Percentiles rank a stretch among this genome's conserved stretches.
These are phyloP conservation scores for Gloeostereum incarnatum DNA, from an alignment of 768 basidiomycete genomes.

Conservation along the genomic window DNA sequence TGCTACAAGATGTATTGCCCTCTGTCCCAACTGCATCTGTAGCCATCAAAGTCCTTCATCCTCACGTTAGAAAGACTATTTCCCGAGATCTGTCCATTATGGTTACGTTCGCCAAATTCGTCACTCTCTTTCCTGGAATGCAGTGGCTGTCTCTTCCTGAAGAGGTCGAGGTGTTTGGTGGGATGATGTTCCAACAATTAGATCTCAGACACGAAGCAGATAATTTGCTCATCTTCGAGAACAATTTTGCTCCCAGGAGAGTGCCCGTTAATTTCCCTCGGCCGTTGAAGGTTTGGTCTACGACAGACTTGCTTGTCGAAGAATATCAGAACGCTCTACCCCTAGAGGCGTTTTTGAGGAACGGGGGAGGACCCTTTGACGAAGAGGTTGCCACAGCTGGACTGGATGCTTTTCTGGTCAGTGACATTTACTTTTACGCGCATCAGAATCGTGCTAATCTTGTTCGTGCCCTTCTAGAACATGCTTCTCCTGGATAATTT, in stretches of 20 bases:
- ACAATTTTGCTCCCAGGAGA: constrained; percentile 72
- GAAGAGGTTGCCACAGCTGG: constrained; percentile 86
- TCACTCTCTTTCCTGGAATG: constrained; percentile 85
- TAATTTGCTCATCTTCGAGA: constrained; percentile 78
- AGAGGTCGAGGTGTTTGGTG: constrained; percentile 90
- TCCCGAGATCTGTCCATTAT: constrained; percentile 90
- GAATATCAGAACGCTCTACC: constrained; percentile 92
- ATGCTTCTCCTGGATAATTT: constrained; percentile 99
- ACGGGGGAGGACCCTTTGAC: constrained; percentile 91
- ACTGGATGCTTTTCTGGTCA: constrained; percentile 87
- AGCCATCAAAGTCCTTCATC: constrained; percentile 95
- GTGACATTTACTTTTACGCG: constrained; percentile 17
- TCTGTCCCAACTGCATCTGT: constrained; percentile 79
- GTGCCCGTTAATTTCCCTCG: constrained; percentile 86
- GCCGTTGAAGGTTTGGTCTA: constrained; percentile 77
- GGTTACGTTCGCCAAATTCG: constrained; percentile 76
- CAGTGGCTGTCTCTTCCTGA: constrained; percentile 94
- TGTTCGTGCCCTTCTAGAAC: constrained; percentile 48
- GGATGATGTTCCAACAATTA: constrained; percentile 94
- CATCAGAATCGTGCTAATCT: constrained; percentile 6
- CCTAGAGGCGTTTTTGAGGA: constrained; percentile 74
- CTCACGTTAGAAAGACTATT: constrained; percentile 74
- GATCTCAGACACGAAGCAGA: constrained; percentile 87
- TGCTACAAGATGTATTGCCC: constrained; percentile 58
- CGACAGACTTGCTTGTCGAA: constrained; percentile 76